Percentiles rank a stretch among this genome's conserved stretches.
Conservation (phyloP, 2,329 filamentous ascomycete species). For the Polytolypa hystricis region DNA sequence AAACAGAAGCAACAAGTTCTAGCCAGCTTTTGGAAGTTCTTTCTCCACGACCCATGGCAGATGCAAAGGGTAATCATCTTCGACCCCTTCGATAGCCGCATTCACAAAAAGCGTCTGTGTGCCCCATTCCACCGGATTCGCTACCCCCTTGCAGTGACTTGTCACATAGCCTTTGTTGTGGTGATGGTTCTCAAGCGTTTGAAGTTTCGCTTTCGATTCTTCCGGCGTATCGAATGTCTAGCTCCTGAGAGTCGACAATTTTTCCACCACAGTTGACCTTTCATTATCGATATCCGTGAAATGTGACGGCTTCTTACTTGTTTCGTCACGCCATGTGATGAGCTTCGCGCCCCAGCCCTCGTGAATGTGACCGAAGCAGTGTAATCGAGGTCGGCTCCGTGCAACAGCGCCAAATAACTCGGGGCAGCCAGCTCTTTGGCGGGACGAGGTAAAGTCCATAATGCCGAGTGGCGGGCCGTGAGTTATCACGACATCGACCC, state of each 20-base stretch:
- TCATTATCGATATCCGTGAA: slow-evolving; percentile 38
- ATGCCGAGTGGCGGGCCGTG: slow-evolving; percentile 46
- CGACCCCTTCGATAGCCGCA: slow-evolving; percentile 41
- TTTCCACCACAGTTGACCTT: slow-evolving; percentile 28
- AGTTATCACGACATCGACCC: slow-evolving; percentile 41
- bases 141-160: slow-evolving; percentile 30
- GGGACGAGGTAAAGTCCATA: slow-evolving; percentile 32
- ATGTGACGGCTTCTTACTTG: slow-evolving; percentile 29
- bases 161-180: slow-evolving; percentile 23
- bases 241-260: slow-evolving; percentile 16
- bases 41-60: slow-evolving; percentile 45
- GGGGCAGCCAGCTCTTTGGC: slow-evolving; percentile 23
- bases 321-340: slow-evolving; percentile 38
- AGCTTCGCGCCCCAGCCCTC: slow-evolving; percentile 48
- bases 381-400: slow-evolving; percentile 23
- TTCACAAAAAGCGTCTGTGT: slow-evolving; percentile 51
- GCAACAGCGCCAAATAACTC: slow-evolving; percentile 22
- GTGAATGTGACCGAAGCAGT: slow-evolving; percentile 34
- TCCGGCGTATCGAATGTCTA: slow-evolving; percentile 11
- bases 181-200: slow-evolving; percentile 15
- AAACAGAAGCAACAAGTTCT: too few species aligned
- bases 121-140: slow-evolving; percentile 24
- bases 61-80: slow-evolving; percentile 36
- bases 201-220: slow-evolving; percentile 6
- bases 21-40: slow-evolving; percentile 27